Evolutionary conservation across 1,139 yeast genomes (phyloP).

Genomic region (Blastobotrys ciferrii): DNA sequence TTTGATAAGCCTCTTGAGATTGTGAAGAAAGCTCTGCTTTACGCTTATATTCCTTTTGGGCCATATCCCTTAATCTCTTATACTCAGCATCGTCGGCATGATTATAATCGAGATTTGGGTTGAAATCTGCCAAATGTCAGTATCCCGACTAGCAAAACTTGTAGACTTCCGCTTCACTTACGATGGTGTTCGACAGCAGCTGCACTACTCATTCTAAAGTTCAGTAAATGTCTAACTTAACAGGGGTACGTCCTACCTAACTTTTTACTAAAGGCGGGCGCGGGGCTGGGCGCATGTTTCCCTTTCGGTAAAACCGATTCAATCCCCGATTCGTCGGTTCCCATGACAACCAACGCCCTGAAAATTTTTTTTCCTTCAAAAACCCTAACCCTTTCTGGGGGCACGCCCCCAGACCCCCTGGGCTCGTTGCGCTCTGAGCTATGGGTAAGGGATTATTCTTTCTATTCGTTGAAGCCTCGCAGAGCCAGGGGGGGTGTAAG

Average conservation of each 20-base stretch:
- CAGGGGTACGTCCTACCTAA: background rate
- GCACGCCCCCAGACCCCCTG: too few species aligned
- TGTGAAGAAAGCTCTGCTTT: slow-evolving; percentile 56
- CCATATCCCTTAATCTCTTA: slow-evolving; percentile 61
- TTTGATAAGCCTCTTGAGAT: slow-evolving; percentile 73
- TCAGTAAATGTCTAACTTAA: background rate
- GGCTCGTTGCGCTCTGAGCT: too few species aligned
- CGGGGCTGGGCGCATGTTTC: background rate
- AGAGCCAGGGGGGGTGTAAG: too few species aligned
- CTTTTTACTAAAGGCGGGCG: background rate
- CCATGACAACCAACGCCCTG: background rate
- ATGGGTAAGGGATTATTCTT: too few species aligned
- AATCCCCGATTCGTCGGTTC: background rate
- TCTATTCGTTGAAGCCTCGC: too few species aligned
- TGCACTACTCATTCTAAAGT: slow-evolving; percentile 20
- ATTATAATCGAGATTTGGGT: slow-evolving; percentile 32
- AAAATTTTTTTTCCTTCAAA: background rate
- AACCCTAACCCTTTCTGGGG: too few species aligned
- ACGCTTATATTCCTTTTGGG: slow-evolving; percentile 62
- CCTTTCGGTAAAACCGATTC: too few species aligned
- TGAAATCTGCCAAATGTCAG: slow-evolving; percentile 9
- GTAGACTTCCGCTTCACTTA: slow-evolving; percentile 8
- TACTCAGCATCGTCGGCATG: slow-evolving; percentile 48
- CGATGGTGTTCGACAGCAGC: slow-evolving; percentile 24
- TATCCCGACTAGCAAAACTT: background rate